These are phyloP conservation scores for Penicillium bialowiezense DNA, from an alignment of 495 filamentous ascomycete genomes.

Conservation along the genomic window DNA sequence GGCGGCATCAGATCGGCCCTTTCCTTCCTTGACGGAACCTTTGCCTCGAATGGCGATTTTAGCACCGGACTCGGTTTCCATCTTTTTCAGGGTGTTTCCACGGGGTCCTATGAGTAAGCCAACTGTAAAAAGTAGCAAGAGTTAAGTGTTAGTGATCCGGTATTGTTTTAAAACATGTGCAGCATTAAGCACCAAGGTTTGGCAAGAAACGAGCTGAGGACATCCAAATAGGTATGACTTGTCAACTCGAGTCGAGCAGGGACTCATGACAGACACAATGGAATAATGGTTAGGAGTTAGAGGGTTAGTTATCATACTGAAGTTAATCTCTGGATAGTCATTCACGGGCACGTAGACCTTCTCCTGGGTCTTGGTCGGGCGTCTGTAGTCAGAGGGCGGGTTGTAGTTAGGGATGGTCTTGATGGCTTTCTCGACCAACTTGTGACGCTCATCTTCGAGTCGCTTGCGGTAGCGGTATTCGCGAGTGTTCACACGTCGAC, in stretches of 20 bases:
- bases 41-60: slow-evolving; percentile 99
- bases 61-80: slow-evolving; percentile 94
- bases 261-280: slow-evolving; percentile 45
- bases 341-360: slow-evolving; percentile 99
- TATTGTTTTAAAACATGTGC: slow-evolving; percentile 44
- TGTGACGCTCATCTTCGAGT: slow-evolving; percentile 97
- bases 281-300: slow-evolving; percentile 71
- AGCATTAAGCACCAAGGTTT: slow-evolving; percentile 52
- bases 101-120: slow-evolving; percentile 99
- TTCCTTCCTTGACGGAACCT: slow-evolving; percentile 99
- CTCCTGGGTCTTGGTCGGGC: slow-evolving; percentile 98
- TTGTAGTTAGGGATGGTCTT: slow-evolving; percentile 98
- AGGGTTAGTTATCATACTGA: slow-evolving; percentile 99
- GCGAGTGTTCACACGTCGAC: slow-evolving; percentile 95
- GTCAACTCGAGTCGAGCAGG: slow-evolving; percentile 49
- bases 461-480: slow-evolving; percentile 97
- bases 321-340: slow-evolving; percentile 99
- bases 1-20: slow-evolving; percentile 96
- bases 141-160: slow-evolving; percentile 78
- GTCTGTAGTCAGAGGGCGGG: slow-evolving; percentile 94
- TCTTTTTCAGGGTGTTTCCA: slow-evolving; percentile 99
- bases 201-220: slow-evolving; percentile 54
- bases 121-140: slow-evolving; percentile 83
- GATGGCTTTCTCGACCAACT: slow-evolving; percentile 96
- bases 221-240: slow-evolving; percentile 27